These are phyloP conservation scores for Tetradesmus lagerheimii DNA, from an alignment of 139 green algal genomes.

Conservation along the genomic window DNA sequence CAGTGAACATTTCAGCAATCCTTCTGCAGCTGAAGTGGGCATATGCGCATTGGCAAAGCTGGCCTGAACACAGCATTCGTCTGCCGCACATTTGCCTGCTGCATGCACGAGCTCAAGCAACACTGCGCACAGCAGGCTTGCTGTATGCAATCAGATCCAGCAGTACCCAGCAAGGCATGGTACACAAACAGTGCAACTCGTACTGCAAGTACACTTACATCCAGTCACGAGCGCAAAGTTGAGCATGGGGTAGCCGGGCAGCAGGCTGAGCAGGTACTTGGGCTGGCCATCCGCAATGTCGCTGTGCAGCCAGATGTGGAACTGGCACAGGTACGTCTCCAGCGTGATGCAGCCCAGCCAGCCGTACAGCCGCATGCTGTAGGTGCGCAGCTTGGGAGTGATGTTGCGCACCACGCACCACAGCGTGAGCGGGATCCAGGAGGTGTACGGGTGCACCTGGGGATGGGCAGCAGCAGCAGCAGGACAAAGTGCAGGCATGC, in stretches of 20 bases:
- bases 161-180: too few species aligned
- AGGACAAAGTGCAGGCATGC: neutral
- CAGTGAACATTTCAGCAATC: too few species aligned
- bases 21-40: neutral
- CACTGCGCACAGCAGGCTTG: too few species aligned
- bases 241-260: conserved; percentile 90
- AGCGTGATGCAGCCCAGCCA: conserved; percentile 98
- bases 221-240: conserved; percentile 90
- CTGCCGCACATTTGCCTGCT: too few species aligned
- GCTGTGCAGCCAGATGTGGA: conserved; percentile 95
- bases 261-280: conserved; percentile 84
- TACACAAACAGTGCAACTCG: too few species aligned
- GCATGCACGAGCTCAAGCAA: too few species aligned
- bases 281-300: conserved; percentile 89
- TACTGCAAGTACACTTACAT: conserved; percentile 72
- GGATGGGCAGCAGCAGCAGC: too few species aligned
- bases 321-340: conserved; percentile 96
- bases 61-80: too few species aligned
- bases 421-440: conserved; percentile 95
- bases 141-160: too few species aligned
- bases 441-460: conserved; percentile 95
- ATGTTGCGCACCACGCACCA: conserved; percentile 92
- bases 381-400: conserved; percentile 77
- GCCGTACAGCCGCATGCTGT: conserved; percentile 83
- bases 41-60: too few species aligned